phyloP scores from a whole-genome alignment of 208 protist genomes.

The Borovskyia barvae region DNA sequence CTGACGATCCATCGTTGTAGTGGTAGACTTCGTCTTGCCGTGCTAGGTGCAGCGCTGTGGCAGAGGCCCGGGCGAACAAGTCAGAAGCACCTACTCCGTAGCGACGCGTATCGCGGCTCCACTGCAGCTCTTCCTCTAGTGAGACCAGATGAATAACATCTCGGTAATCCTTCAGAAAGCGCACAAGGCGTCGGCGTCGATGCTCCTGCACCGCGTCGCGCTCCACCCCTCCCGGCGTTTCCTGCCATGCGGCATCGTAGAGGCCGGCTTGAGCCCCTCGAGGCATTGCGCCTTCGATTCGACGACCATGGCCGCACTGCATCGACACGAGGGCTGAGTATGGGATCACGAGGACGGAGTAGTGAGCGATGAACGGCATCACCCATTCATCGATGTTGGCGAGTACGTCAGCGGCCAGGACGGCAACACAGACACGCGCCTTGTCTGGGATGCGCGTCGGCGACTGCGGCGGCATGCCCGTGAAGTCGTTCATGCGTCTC shows the following conservation, averaged over 20 bases:
- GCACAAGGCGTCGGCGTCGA: constrained; percentile 39
- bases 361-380: constrained; percentile 71
- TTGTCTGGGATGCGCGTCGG: constrained; percentile 52
- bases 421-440: constrained; percentile 44
- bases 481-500: constrained; percentile 73
- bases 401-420: constrained; percentile 78
- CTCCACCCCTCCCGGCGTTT: constrained; percentile 30
- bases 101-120: constrained; percentile 63
- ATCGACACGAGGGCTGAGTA: constrained; percentile 61
- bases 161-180: constrained; percentile 63
- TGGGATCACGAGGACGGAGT: constrained; percentile 79
- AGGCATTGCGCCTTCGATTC: constrained; percentile 36
- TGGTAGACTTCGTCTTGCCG: constrained; percentile 23
- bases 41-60: constrained; percentile 69
- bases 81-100: constrained; percentile 69
- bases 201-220: constrained; percentile 41
- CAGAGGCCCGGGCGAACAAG: constrained; percentile 52
- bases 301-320: constrained; percentile 42
- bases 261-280: constrained; percentile 32
- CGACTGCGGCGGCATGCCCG: constrained; percentile 60
- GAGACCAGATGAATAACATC: constrained; percentile 79
- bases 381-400: constrained; percentile 74
- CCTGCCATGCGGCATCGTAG: constrained; percentile 38
- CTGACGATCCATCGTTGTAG: constrained; percentile 5
- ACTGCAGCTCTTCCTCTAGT: constrained; percentile 68